Percentiles rank a stretch among this genome's conserved stretches.
phyloP scores from a whole-genome alignment of 352 stramenopile species.

The Phytopythium cucurbitacearum region DNA sequence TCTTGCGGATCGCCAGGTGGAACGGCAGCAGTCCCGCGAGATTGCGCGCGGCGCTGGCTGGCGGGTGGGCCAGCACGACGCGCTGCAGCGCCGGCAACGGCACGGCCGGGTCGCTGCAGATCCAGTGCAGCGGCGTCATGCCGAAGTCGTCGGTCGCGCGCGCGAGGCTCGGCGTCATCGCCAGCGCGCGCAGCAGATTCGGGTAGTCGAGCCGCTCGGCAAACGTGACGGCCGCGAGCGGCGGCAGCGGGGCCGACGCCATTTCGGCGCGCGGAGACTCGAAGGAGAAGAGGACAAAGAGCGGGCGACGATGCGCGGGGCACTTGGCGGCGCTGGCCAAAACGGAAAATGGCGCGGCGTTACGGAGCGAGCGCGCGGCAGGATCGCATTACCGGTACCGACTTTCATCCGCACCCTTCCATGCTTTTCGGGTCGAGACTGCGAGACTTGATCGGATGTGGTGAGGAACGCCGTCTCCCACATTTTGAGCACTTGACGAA shows the following conservation, averaged over 20 bases:
- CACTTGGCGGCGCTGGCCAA: no score
- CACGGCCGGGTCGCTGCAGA: conserved; percentile 55
- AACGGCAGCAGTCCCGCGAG: conserved; percentile 58
- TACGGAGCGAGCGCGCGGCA: no score
- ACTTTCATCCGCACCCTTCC: no score
- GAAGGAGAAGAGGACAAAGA: no score
- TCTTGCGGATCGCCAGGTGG: conserved; percentile 63
- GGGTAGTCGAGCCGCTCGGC: conserved; percentile 44
- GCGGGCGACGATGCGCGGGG: no score
- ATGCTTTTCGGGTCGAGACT: no score
- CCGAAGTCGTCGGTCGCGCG: conserved; percentile 50
- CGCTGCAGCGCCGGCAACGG: conserved; percentile 42
- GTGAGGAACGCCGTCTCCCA: no score
- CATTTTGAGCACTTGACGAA: no score
- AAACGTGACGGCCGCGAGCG: conserved; percentile 28
- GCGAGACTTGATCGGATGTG: no score
- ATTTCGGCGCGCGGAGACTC: no score
- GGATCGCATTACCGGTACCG: no score
- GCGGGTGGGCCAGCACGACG: conserved; percentile 44
- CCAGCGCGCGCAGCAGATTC: conserved; percentile 33
- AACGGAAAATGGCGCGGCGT: no score
- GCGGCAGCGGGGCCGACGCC: neutral
- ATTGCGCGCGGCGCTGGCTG: conserved; percentile 35
- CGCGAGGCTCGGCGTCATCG: conserved; percentile 38
- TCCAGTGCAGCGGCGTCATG: conserved; percentile 84